Conservation (phyloP, 305 asterid genomes). For the Monarda citriodora region DNA sequence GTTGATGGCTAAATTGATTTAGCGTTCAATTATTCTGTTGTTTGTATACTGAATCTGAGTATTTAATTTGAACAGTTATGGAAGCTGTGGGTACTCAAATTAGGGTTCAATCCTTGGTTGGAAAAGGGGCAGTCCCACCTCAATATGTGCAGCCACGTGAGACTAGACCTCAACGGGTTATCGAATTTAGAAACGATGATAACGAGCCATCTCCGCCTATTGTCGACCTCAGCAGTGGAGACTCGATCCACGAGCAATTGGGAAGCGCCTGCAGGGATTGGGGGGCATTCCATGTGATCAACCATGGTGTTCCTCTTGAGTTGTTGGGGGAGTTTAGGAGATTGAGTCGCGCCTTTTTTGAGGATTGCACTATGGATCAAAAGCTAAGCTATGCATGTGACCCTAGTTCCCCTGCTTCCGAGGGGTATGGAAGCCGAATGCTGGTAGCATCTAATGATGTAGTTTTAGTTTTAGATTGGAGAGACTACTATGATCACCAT, state of each 20-base stretch:
- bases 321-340: slow-evolving; percentile 62
- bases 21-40: background rate
- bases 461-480: slow-evolving; percentile 91
- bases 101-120: slow-evolving; percentile 62
- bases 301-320: slow-evolving; percentile 58
- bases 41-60: slow-evolving; percentile 2
- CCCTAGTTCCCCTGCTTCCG: slow-evolving; percentile 73
- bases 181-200: slow-evolving; percentile 12
- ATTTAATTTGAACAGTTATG: slow-evolving; percentile 21
- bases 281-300: slow-evolving; percentile 92
- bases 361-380: slow-evolving; percentile 52
- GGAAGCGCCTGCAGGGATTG: slow-evolving; percentile 73
- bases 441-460: slow-evolving; percentile 65
- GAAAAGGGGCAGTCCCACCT: slow-evolving; percentile 46
- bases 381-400: slow-evolving; percentile 69
- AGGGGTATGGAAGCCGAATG: slow-evolving; percentile 97
- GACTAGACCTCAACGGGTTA: slow-evolving; percentile 33
- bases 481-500: slow-evolving; percentile 93
- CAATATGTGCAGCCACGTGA: slow-evolving; percentile 64
- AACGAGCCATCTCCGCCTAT: slow-evolving; percentile 29
- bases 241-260: slow-evolving; percentile 29
- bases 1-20: slow-evolving; percentile 7
- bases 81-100: slow-evolving; percentile 33
- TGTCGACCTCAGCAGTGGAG: slow-evolving; percentile 39
- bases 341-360: slow-evolving; percentile 62